phyloP scores from a whole-genome alignment of 768 basidiomycete species.

The Lyophyllum shimeji region DNA sequence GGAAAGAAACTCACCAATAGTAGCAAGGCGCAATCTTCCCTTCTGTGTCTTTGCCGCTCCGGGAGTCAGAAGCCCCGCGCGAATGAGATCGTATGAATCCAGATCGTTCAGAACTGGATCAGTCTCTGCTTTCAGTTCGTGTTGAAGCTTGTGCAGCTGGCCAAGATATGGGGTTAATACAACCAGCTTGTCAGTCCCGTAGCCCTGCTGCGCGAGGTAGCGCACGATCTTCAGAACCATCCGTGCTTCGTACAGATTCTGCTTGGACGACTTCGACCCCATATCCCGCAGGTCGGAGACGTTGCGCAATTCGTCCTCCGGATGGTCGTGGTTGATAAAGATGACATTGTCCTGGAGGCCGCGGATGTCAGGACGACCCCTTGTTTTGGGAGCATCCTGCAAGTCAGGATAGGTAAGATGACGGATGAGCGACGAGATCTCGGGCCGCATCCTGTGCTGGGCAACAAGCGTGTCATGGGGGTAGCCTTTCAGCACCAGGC shows the following conservation, averaged over 20 bases:
- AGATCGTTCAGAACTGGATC: conserved; percentile 67
- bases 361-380: conserved; percentile 47
- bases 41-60: conserved; percentile 39
- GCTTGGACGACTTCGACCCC: conserved; percentile 54
- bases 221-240: conserved; percentile 68
- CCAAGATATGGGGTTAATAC: conserved; percentile 71
- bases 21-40: conserved; percentile 54
- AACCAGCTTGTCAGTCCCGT: conserved; percentile 58
- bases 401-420: conserved; percentile 53
- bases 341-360: conserved; percentile 59
- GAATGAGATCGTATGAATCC: conserved; percentile 56
- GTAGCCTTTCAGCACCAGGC: conserved; percentile 59
- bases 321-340: conserved; percentile 56
- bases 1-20: conserved; percentile 50
- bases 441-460: conserved; percentile 41
- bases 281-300: conserved; percentile 46
- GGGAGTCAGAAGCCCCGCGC: conserved; percentile 51
- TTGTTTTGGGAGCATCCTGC: conserved; percentile 50
- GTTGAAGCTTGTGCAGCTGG: conserved; percentile 52
- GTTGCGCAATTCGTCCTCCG: conserved; percentile 47
- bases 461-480: conserved; percentile 55
- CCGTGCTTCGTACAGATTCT: conserved; percentile 54
- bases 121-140: conserved; percentile 40
- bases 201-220: conserved; percentile 70
- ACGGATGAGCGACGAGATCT: neutral